Base-by-base conservation (phyloP, 1,284 basidiomycete genomes). In the Stereum hirsutum region DNA sequence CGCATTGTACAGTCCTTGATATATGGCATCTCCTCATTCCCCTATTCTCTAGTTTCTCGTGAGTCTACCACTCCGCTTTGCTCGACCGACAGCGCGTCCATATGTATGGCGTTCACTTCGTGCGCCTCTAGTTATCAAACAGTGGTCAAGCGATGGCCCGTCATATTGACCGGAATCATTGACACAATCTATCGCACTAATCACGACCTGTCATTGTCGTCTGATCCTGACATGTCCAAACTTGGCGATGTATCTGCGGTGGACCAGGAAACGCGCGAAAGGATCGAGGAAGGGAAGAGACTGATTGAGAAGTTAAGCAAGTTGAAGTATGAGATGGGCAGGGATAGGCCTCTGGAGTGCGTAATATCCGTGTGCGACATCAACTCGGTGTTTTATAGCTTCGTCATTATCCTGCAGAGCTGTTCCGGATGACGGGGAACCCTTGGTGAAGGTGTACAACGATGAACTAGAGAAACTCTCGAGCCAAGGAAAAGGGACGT, bases 241-340 rank as follows among this genome's bases (percentile, higher is more conserved):
- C 45, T 37, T 12, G 15, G 4, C 5, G 28, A 31, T 31, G n/a
- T n/a, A n/a, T n/a, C n/a, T n/a, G 28, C 28, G 10, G n/a, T n/a
- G 8, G 51, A 43, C 10, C 47, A 56, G 10, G 51, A 65, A n/a
- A 14, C 20, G 8, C 38, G 30, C 19, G 62, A 54, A 47, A 75
- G 70, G 54, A 64, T 84, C 37, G 58, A 59, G 6, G 86, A 93
- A 57, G 91, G 87, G 5, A 93, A 89, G 59, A 63, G 54, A 15
- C 80, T 96, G 53, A 93, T 99, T 46, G 74, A 79, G 45, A 71
- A 77, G 52, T 71, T 94, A 46, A 83, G 86, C 53, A 78, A 78
- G 54, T 66, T 98, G 49, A 96, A 94, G 64, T 88, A 95, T 64
- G 81, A 88, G 56, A 93, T 97, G 84, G 82, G 78, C 0, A 72